Conservation (phyloP, 495 filamentous ascomycete genomes). For the Staphylotrichum longicolle region DNA sequence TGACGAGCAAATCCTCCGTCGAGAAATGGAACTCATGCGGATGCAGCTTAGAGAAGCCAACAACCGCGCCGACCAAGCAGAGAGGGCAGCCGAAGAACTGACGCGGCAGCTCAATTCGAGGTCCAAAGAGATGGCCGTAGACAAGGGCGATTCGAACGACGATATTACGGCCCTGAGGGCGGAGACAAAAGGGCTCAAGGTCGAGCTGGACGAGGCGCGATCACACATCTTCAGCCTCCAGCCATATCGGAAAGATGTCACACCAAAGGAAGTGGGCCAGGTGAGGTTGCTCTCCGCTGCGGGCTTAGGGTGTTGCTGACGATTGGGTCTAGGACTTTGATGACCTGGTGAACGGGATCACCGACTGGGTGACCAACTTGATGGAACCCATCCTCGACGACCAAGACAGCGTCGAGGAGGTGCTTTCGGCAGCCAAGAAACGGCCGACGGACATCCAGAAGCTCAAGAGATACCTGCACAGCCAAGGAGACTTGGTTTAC, state of each 20-base stretch:
- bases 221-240: slow-evolving; percentile 40
- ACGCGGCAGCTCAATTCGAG: slow-evolving; percentile 5
- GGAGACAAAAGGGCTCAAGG: slow-evolving; percentile 21
- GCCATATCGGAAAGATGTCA: slow-evolving; percentile 33
- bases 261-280: slow-evolving; percentile 28
- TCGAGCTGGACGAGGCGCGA: slow-evolving; percentile 29
- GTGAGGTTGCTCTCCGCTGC: slow-evolving; percentile 17
- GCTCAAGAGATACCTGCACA: slow-evolving; percentile 20
- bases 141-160: not conserved
- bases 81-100: slow-evolving; percentile 19
- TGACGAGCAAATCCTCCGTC: not conserved
- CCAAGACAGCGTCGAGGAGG: slow-evolving; percentile 17
- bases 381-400: slow-evolving; percentile 29
- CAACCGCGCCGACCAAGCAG: slow-evolving; percentile 22
- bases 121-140: slow-evolving; percentile 1
- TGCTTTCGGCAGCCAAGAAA: slow-evolving; percentile 18
- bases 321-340: slow-evolving; percentile 27
- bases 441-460: slow-evolving; percentile 10
- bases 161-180: slow-evolving; percentile 10
- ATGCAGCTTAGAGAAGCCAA: slow-evolving; percentile 16
- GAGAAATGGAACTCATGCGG: slow-evolving; percentile 9
- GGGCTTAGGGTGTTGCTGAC: not conserved
- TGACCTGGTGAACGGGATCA: slow-evolving; percentile 26
- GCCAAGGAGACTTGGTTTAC: slow-evolving; percentile 23
- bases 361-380: slow-evolving; percentile 30